These are phyloP conservation scores for Zoysia japonica DNA, from an alignment of 176 grass and related monocot genomes.

Conservation along the genomic window DNA sequence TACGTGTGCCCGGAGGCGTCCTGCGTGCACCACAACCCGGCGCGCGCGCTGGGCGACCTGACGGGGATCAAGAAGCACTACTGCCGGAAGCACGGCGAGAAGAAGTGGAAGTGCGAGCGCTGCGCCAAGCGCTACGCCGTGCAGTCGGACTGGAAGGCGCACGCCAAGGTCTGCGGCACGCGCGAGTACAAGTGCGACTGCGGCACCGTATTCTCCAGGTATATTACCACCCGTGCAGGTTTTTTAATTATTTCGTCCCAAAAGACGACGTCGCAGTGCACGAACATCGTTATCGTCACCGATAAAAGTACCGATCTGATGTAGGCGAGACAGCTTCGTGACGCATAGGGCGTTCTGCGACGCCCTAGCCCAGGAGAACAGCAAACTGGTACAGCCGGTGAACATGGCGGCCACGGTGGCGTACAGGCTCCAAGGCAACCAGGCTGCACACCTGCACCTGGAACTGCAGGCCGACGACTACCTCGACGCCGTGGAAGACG, in stretches of 20 bases:
- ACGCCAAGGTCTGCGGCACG: conserved; percentile 96
- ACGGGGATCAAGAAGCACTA: conserved; percentile 99
- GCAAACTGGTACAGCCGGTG: conserved; percentile 53
- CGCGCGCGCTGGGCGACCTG: conserved; percentile 85
- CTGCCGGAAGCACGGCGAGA: conserved; percentile 96
- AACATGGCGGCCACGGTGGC: conserved; percentile 63
- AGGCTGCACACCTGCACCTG: not conserved
- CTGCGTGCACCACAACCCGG: conserved; percentile 94
- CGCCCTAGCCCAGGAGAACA: conserved; percentile 65
- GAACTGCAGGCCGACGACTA: not conserved
- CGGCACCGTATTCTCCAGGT: conserved; percentile 98
- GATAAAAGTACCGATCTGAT: no score
- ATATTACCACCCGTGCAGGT: no score
- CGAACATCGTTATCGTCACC: no score
- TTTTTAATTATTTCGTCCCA: not conserved
- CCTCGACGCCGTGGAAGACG: not conserved
- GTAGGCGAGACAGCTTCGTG: conserved; percentile 75
- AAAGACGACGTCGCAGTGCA: not conserved
- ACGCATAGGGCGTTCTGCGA: conserved; percentile 77
- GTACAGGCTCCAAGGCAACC: conserved; percentile 48
- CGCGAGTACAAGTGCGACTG: conserved; percentile 96
- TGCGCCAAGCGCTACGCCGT: conserved; percentile 92
- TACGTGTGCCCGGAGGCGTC: conserved; percentile 70
- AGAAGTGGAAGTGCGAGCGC: conserved; percentile 84
- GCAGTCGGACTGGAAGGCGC: conserved; percentile 98